A percentile compares a stretch with the other conserved stretches of the same genome.
Conservation (phyloP, 179 eudicot genomes). For the Nepenthes alata region DNA sequence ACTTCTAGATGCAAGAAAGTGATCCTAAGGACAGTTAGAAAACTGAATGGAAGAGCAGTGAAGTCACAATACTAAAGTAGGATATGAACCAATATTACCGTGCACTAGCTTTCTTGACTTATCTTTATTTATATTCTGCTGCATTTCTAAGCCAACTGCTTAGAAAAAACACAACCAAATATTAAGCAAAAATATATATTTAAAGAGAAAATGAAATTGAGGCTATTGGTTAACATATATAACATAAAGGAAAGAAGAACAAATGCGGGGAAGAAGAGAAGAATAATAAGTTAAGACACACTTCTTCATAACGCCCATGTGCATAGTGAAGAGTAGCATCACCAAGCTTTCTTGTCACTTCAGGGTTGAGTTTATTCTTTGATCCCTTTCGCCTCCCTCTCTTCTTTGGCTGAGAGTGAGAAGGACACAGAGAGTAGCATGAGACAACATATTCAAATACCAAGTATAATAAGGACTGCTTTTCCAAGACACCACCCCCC, state of each 20-base stretch:
- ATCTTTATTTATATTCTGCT: too few species aligned
- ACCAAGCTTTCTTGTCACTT: conserved; percentile 64
- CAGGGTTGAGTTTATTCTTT: conserved; percentile 53
- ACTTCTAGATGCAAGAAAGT: too few species aligned
- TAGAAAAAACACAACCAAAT: too few species aligned
- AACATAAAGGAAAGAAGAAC: too few species aligned
- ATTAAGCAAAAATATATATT: too few species aligned
- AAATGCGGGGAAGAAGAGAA: conserved; percentile 1
- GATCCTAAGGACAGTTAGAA: too few species aligned
- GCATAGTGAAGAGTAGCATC: conserved; percentile 83
- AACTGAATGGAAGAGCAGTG: too few species aligned
- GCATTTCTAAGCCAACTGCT: too few species aligned
- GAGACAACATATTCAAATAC: neutral
- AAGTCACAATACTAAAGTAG: too few species aligned
- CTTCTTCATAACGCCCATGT: conserved; percentile 66
- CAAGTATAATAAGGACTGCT: neutral
- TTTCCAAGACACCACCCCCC: neutral
- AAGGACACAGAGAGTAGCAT: neutral
- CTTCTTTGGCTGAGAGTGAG: conserved; percentile 36
- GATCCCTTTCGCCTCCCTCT: conserved; percentile 83
- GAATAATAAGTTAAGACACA: conserved; percentile 13
- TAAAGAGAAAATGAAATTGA: neutral
- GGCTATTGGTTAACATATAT: neutral
- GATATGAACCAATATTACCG: too few species aligned
- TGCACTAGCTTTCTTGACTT: too few species aligned